Evolutionary conservation across 768 basidiomycete species (phyloP), one percentile per base, ranked within the genome.

Genomic region (Pluteus cervinus): DNA sequence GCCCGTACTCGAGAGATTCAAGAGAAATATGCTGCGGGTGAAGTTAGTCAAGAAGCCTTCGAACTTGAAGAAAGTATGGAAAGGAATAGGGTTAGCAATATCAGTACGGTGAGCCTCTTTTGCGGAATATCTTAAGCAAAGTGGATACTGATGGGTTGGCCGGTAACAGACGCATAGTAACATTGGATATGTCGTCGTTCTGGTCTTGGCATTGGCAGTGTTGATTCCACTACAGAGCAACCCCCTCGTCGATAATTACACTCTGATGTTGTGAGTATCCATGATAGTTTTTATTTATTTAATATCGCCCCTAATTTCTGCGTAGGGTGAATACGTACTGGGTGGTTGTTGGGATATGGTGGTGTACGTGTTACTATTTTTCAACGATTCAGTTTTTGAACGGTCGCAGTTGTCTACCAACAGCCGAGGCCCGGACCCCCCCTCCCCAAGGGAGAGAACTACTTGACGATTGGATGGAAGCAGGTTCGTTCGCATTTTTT

Each of bases 391-490:
- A 26, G 20, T n/a, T 21, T 33, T 22, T 34, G 29, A 16, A 8
- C 12, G 33, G 8, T 23, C 20, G 14, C 36, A 88, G 86, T 91
- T 47, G 73, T 90, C 34, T 89, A 77, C 55, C 89, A 92, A 54
- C 74, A 86, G 50, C 84, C 80, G n/a, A 77, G 89, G 7, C 81
- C 84, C 3, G 89, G 89, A 0, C 85, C 87, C 36, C 61, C 77
- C 9, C 62, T 92, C 15, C 89, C 89, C 1, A 80, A 79, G 46
- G 80, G 80, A 33, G 79, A 88, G 45, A 71, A 58, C 41, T 91
- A 90, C 49, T 43, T 89, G 18, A 86, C 86, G 0, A 74, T 92
- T 30, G 89, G 89, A 29, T 90, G 84, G 82, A 88, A 85, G 52
- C 86, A 89, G 66, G 83, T 77, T 40, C n/a, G 56, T 50, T 2